Conservation (phyloP, 2,329 filamentous ascomycete species). For the Sporothrix sp. region DNA sequence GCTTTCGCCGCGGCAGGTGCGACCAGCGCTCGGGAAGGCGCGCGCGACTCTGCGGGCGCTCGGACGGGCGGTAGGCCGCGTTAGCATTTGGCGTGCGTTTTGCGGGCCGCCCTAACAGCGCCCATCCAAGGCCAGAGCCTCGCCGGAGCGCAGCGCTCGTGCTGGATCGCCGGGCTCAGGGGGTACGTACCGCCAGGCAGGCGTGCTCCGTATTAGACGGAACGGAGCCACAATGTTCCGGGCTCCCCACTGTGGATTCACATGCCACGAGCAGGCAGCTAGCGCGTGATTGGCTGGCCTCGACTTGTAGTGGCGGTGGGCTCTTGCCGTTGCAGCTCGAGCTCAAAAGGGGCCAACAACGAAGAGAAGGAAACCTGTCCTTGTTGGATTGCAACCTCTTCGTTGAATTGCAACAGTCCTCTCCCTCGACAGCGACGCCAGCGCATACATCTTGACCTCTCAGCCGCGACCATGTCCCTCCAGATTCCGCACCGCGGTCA, state of each 20-base stretch:
- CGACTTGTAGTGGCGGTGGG: constrained; percentile 3
- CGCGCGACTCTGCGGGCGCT: constrained; percentile 1
- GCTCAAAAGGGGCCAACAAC: not conserved
- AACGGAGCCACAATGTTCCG: not conserved
- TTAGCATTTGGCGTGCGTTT: not conserved
- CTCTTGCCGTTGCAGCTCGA: not conserved
- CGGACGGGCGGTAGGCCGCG: not conserved
- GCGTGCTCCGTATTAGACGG: not conserved
- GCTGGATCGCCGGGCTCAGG: not conserved
- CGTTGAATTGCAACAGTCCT: not conserved
- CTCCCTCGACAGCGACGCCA: not conserved
- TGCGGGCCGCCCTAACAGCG: not conserved
- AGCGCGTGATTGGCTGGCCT: constrained; percentile 9
- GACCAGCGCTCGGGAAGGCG: constrained; percentile 1
- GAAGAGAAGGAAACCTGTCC: constrained; percentile 3
- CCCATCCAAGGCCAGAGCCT: not conserved
- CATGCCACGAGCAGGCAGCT: constrained; percentile 3
- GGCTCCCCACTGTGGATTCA: not conserved
- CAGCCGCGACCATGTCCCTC: constrained; percentile 44
- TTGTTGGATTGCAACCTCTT: not conserved
- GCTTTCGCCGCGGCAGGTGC: not conserved
- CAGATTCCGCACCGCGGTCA: constrained; percentile 46
- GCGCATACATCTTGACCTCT: no score
- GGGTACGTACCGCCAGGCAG: not conserved
- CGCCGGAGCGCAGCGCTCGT: not conserved